These are phyloP conservation scores for Omphalotus guepiniiformis DNA, from an alignment of 768 basidiomycete genomes.

Conservation along the genomic window DNA sequence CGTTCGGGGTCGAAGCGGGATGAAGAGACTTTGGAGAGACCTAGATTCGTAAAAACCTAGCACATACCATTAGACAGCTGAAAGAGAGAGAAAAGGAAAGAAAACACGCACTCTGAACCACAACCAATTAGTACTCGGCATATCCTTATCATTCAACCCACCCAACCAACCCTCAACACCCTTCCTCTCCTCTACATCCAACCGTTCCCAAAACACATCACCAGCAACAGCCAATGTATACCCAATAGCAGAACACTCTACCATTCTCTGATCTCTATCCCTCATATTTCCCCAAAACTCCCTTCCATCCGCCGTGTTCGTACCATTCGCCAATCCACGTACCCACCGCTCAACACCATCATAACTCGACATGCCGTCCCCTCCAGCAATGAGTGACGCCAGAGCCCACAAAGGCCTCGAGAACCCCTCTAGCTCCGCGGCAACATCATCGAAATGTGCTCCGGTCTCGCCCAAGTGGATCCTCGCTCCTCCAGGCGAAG, in stretches of 20 bases:
- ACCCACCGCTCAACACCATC: slow-evolving; percentile 59
- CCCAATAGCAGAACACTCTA: slow-evolving; percentile 74
- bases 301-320: slow-evolving; percentile 49
- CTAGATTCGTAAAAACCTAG: slow-evolving; percentile 74
- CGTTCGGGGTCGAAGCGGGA: slow-evolving; percentile 50
- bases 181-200: slow-evolving; percentile 47
- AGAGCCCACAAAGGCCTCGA: slow-evolving; percentile 76
- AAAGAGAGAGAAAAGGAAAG: neutral
- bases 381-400: slow-evolving; percentile 60
- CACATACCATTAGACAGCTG: neutral
- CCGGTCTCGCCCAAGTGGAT: slow-evolving; percentile 66
- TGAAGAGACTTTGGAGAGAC: slow-evolving; percentile 59
- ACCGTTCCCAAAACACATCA: slow-evolving; percentile 59
- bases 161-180: slow-evolving; percentile 66
- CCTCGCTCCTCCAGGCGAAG: slow-evolving; percentile 68
- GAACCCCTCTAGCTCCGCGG: slow-evolving; percentile 74
- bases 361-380: slow-evolving; percentile 57
- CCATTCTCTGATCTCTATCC: slow-evolving; percentile 78
- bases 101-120: slow-evolving; percentile 62
- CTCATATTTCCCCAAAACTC: slow-evolving; percentile 79
- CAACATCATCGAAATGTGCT: slow-evolving; percentile 69
- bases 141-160: slow-evolving; percentile 76
- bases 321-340: slow-evolving; percentile 61
- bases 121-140: slow-evolving; percentile 83
- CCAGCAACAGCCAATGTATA: slow-evolving; percentile 64